These are phyloP conservation scores for Alternaria solani DNA, from an alignment of 2,329 filamentous ascomycete genomes.

Conservation along the genomic window DNA sequence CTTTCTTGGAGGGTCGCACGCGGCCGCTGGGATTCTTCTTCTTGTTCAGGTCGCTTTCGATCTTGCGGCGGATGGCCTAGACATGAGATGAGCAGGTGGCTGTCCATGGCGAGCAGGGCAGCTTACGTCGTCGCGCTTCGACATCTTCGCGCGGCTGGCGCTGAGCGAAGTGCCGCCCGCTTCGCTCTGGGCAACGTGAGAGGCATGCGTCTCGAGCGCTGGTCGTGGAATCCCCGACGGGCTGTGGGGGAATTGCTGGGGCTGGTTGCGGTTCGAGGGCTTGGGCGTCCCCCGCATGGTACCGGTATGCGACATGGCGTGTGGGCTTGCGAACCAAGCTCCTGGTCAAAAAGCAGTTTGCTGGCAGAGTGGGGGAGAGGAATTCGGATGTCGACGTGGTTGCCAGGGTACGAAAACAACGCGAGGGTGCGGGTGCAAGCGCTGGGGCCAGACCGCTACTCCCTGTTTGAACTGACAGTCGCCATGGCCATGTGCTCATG, in stretches of 20 bases:
- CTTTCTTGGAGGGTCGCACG: conserved; percentile 87
- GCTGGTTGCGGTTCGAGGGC: conserved; percentile 69
- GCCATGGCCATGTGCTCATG: not conserved
- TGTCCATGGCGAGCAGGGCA: conserved; percentile 9
- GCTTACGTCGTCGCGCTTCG: conserved; percentile 96
- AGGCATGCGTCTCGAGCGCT: conserved; percentile 65
- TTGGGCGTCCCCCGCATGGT: conserved; percentile 77
- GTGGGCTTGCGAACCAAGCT: conserved; percentile 8
- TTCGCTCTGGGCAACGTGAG: conserved; percentile 64
- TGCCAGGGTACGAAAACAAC: conserved; percentile 41
- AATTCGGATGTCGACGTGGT: conserved; percentile 29
- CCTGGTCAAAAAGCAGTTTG: conserved; percentile 1
- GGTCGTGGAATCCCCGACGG: conserved; percentile 77
- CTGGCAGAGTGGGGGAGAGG: conserved; percentile 30
- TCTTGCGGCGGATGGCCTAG: conserved; percentile 93
- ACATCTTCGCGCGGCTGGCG: conserved; percentile 94
- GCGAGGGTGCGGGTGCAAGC: conserved; percentile 21
- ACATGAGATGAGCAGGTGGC: conserved; percentile 13
- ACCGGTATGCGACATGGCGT: conserved; percentile 66
- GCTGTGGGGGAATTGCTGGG: conserved; percentile 65
- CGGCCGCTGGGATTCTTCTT: conserved; percentile 85
- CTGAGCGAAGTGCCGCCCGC: conserved; percentile 75
- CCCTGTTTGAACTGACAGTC: not conserved
- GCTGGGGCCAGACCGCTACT: conserved; percentile 24
- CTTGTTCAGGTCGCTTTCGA: conserved; percentile 97